Conservation (phyloP, 179 eudicot genomes). For the Gypsophila paniculata region DNA sequence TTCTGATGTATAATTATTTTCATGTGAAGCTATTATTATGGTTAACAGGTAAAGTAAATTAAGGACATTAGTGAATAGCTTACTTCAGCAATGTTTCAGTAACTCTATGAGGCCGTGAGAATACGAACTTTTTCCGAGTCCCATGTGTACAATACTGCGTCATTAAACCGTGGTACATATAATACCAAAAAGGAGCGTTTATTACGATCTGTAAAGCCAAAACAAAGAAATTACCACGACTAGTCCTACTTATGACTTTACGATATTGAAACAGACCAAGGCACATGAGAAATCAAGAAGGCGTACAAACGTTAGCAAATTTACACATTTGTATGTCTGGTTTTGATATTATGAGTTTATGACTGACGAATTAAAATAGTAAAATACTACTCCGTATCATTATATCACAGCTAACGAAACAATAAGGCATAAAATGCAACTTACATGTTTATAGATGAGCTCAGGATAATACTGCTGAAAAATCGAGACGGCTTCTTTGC, state of each 20-base stretch:
- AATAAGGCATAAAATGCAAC: slow-evolving; percentile 16
- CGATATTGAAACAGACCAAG: too few species aligned
- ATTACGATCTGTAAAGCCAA: slow-evolving; percentile 36
- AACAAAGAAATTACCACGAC: neutral
- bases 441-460: slow-evolving; percentile 53
- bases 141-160: slow-evolving; percentile 36
- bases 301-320: too few species aligned
- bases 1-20: too few species aligned
- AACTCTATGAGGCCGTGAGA: slow-evolving; percentile 37
- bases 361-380: too few species aligned
- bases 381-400: too few species aligned
- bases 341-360: too few species aligned
- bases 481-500: slow-evolving; percentile 41
- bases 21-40: neutral
- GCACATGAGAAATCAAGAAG: too few species aligned
- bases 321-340: too few species aligned
- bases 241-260: too few species aligned
- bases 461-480: slow-evolving; percentile 76
- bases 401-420: neutral
- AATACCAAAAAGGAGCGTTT: slow-evolving; percentile 41
- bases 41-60: too few species aligned
- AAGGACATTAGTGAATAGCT: neutral
- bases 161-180: slow-evolving; percentile 33
- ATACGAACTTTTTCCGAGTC: slow-evolving; percentile 34
- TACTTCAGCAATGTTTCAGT: slow-evolving; percentile 44